Conservation (phyloP, 1,284 basidiomycete genomes). For the Trichosporon faecale region DNA sequence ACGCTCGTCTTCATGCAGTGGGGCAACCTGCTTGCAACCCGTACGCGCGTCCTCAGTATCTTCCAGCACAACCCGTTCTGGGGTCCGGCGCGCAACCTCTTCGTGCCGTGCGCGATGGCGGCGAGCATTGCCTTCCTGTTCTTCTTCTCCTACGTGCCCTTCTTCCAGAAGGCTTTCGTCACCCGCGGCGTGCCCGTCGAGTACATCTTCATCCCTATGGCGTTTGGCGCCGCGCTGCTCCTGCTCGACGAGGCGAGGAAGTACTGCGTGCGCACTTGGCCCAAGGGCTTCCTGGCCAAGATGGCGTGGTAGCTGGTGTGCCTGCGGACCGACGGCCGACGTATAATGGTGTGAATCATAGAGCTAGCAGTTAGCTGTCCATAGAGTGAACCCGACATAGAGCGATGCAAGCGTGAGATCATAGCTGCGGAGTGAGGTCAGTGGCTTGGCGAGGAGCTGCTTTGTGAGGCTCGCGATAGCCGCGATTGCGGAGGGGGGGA, state of each 20-base stretch:
- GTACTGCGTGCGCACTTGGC: conserved; percentile 48
- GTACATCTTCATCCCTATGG: conserved; percentile 57
- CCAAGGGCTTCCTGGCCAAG: conserved; percentile 47
- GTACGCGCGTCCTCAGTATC: conserved; percentile 57
- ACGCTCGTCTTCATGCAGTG: conserved; percentile 69
- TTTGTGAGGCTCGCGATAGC: too few relatives aligned
- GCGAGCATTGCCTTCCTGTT: conserved; percentile 55
- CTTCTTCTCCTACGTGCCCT: conserved; percentile 60
- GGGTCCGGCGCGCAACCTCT: conserved; percentile 47
- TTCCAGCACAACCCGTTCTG: conserved; percentile 55
- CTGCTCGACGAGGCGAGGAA: conserved; percentile 54
- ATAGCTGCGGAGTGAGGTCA: background rate
- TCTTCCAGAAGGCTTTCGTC: conserved; percentile 60
- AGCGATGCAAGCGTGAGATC: background rate
- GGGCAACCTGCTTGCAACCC: conserved; percentile 58
- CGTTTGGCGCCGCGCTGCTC: conserved; percentile 43
- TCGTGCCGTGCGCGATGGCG: conserved; percentile 57
- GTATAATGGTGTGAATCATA: background rate
- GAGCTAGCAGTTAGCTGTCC: background rate
- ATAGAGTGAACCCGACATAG: background rate
- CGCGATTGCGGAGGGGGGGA: background rate
- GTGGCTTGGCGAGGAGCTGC: too few relatives aligned
- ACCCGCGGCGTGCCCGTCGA: conserved; percentile 58
- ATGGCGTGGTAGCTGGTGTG: conserved; percentile 50
- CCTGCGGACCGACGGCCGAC: background rate